Percentiles rank a stretch among this genome's conserved stretches.
Evolutionary conservation across 1,284 basidiomycete genomes (phyloP).

Genomic region (Malassezia sympodialis): DNA sequence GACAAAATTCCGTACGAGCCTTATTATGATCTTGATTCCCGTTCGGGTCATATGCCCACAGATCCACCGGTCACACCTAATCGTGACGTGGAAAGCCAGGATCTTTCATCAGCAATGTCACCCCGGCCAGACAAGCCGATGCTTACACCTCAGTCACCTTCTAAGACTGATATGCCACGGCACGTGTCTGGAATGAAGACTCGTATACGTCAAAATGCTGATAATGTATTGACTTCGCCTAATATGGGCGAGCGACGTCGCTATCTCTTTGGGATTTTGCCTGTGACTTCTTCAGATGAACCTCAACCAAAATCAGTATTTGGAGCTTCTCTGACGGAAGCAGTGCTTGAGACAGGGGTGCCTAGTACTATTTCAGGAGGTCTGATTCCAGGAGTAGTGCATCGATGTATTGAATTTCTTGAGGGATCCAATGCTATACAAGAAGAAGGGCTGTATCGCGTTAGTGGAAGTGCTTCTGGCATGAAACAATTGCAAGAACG

Average conservation of each 20-base stretch:
- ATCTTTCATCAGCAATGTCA: neutral
- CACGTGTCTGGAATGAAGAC: neutral
- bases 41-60: neutral
- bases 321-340: conserved; percentile 74
- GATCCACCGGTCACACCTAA: neutral
- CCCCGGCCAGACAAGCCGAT: neutral
- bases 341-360: conserved; percentile 75
- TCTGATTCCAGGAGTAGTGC: conserved; percentile 79
- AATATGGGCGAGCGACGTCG: neutral
- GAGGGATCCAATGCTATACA: conserved; percentile 73
- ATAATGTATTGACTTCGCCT: neutral
- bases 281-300: neutral
- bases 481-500: conserved; percentile 86
- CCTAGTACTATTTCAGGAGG: conserved; percentile 31
- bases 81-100: neutral
- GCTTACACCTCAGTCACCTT: neutral
- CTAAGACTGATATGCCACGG: neutral
- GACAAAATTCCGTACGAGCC: neutral
- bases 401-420: conserved; percentile 59
- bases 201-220: neutral
- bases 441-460: conserved; percentile 93
- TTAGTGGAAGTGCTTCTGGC: conserved; percentile 58
- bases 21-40: neutral
- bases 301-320: conserved; percentile 56
- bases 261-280: conserved; percentile 2